Conservation (phyloP, 345 rosid species). For the Eucalyptus victrix region DNA sequence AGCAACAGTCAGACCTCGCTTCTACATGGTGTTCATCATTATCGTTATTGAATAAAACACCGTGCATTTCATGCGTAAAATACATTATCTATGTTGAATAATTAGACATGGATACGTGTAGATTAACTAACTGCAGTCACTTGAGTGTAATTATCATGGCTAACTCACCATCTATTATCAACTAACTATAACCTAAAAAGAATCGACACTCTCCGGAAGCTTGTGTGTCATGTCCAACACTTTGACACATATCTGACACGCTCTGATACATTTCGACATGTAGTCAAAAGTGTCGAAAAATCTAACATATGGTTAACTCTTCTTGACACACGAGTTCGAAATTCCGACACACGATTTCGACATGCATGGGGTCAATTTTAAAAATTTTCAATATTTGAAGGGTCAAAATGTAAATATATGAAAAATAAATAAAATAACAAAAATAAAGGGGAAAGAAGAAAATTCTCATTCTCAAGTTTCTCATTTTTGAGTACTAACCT, state of each 20-base stretch:
- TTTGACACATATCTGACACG: rapidly evolving
- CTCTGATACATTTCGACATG: rapidly evolving
- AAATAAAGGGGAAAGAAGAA: too few relatives aligned
- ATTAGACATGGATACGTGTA: background rate
- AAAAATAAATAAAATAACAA: too few relatives aligned
- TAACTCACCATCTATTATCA: background rate
- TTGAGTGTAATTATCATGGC: background rate
- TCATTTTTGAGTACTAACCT: rapidly evolving
- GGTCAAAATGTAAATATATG: too few relatives aligned
- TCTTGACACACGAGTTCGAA: rapidly evolving
- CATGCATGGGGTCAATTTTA: too few relatives aligned
- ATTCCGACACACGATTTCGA: rapidly evolving
- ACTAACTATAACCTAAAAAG: too few relatives aligned
- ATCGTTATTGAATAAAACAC: background rate
- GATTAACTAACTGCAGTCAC: background rate
- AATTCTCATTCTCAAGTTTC: too few relatives aligned
- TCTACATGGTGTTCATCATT: background rate
- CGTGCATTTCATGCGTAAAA: background rate
- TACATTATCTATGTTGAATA: background rate
- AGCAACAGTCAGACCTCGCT: background rate
- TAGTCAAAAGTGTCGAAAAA: rapidly evolving
- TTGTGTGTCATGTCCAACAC: rapidly evolving
- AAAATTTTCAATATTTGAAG: too few relatives aligned
- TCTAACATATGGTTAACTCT: too few relatives aligned
- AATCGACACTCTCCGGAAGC: rapidly evolving